Conservation (phyloP, 176 grass and related monocot genomes). For the Paspalum vaginatum region DNA sequence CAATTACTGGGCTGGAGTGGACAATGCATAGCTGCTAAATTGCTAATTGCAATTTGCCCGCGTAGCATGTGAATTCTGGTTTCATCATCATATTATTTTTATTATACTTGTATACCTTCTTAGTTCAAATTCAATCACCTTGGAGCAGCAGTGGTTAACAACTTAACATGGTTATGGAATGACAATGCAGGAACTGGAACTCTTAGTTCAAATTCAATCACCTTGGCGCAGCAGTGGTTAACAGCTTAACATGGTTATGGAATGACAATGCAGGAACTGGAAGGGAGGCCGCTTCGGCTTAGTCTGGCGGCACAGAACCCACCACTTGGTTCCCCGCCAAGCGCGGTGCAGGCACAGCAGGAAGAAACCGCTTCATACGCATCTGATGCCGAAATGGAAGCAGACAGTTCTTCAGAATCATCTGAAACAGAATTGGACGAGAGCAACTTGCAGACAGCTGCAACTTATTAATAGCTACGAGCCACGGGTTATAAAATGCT, state of each 20-base stretch:
- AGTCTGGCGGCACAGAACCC: constrained; percentile 59
- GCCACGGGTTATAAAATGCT: not conserved
- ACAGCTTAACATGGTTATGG: constrained; percentile 33
- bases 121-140: not conserved
- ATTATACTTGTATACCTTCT: not conserved
- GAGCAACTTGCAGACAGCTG: constrained; percentile 45
- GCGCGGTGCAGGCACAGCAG: constrained; percentile 14
- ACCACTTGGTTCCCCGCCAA: constrained; percentile 34
- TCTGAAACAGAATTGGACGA: constrained; percentile 36
- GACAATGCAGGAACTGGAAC: constrained; percentile 70
- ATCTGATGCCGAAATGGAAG: constrained; percentile 15
- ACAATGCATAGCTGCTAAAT: not conserved
- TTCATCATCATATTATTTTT: not conserved
- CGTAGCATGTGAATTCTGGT: not conserved
- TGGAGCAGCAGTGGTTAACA: not conserved
- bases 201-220: not conserved
- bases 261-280: constrained; percentile 60
- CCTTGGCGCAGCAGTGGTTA: not conserved
- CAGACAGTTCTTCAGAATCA: constrained; percentile 23
- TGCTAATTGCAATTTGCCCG: not conserved
- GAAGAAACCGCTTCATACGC: constrained; percentile 38
- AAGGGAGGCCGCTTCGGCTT: constrained; percentile 82
- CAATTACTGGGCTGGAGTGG: not conserved
- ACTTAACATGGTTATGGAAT: constrained; percentile 28
- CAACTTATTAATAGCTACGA: not conserved